phyloP scores from a whole-genome alignment of 2,329 filamentous ascomycete genomes.

The Trichoderma guizhouense region DNA sequence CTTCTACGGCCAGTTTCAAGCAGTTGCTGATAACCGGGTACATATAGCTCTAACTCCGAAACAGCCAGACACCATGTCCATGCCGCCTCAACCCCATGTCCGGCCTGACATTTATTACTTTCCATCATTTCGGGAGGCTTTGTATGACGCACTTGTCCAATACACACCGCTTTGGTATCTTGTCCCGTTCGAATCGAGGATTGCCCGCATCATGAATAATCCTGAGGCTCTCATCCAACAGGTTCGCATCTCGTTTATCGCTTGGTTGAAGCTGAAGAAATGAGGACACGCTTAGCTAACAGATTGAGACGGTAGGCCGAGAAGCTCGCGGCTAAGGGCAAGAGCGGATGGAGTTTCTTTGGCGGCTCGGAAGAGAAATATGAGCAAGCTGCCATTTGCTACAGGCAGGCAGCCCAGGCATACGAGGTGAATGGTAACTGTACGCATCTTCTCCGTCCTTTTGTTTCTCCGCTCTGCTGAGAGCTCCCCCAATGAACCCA shows the following conservation, averaged over 20 bases:
- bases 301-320: slow-evolving; percentile 63
- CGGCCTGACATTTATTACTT: background rate
- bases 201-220: slow-evolving; percentile 61
- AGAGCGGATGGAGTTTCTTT: slow-evolving; percentile 84
- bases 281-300: background rate
- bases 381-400: slow-evolving; percentile 87
- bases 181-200: background rate
- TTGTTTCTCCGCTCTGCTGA: background rate
- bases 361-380: slow-evolving; percentile 84
- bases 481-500: background rate
- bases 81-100: background rate
- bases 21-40: background rate
- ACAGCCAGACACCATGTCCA: background rate
- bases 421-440: slow-evolving; percentile 85
- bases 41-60: background rate
- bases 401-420: slow-evolving; percentile 79
- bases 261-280: slow-evolving; percentile 19
- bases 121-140: background rate
- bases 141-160: background rate
- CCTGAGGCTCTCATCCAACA: slow-evolving; percentile 76
- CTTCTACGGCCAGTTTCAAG: background rate
- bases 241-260: slow-evolving; percentile 42
- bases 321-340: slow-evolving; percentile 71
- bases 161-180: background rate
- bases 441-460: slow-evolving; percentile 38